Evolutionary conservation across 441 rosid species (phyloP).

Genomic region (Syzygium syzygioides): DNA sequence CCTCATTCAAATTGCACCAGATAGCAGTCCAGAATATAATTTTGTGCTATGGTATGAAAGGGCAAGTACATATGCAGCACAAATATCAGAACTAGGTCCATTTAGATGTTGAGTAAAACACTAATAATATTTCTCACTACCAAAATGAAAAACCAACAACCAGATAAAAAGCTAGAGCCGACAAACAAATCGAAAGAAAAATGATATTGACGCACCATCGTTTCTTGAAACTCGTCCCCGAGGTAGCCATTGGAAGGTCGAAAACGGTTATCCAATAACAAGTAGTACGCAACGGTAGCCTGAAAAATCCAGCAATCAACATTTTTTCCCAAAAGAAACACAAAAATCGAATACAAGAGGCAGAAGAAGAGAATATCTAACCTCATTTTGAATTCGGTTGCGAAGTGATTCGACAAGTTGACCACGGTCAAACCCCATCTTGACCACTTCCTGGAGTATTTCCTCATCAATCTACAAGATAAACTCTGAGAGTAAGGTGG

Average conservation of each 20-base stretch:
- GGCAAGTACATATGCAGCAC: background rate
- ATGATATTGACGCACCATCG: slow-evolving; percentile 37
- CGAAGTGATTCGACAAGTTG: slow-evolving; percentile 77
- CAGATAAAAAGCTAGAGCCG: background rate
- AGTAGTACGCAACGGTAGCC: slow-evolving; percentile 95
- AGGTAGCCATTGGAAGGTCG: slow-evolving; percentile 96
- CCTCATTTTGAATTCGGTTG: slow-evolving; percentile 84
- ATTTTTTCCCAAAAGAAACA: background rate
- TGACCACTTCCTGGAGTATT: slow-evolving; percentile 82
- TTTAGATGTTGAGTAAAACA: background rate
- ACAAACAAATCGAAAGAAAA: background rate
- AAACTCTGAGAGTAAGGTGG: background rate
- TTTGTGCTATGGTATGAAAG: background rate
- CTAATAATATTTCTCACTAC: background rate
- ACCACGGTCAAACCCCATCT: slow-evolving; percentile 78
- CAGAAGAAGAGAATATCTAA: slow-evolving; percentile 17
- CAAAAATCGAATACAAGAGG: slow-evolving; percentile 1
- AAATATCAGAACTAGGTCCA: background rate
- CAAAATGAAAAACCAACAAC: background rate
- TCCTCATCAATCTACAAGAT: slow-evolving; percentile 87
- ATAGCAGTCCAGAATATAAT: background rate
- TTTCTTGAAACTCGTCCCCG: slow-evolving; percentile 96
- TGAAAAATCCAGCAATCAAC: slow-evolving; percentile 27
- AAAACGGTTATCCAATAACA: slow-evolving; percentile 82
- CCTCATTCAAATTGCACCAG: background rate